Evolutionary conservation across 1,284 basidiomycete species (phyloP).

Genomic region (Termitomyces sp.): DNA sequence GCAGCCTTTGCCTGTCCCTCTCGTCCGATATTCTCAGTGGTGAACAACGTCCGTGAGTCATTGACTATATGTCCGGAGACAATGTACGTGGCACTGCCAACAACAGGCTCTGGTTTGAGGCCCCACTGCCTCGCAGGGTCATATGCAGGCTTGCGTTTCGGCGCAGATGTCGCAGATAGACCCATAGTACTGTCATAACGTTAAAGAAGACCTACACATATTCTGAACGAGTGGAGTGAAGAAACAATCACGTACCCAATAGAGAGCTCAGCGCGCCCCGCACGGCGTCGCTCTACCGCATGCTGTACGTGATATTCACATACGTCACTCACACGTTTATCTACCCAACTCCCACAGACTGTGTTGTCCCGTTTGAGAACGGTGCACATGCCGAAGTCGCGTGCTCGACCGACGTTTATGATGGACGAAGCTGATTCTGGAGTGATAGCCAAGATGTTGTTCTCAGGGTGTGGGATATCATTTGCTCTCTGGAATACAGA

Average conservation of each 20-base stretch:
- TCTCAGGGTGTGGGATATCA: constrained; percentile 67
- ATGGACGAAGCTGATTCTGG: constrained; percentile 79
- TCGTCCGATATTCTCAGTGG: constrained; percentile 66
- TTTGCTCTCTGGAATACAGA: constrained; percentile 36
- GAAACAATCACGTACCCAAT: constrained; percentile 48
- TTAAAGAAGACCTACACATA: constrained; percentile 1
- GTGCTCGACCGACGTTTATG: constrained; percentile 79
- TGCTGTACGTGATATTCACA: constrained; percentile 88
- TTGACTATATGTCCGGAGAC: constrained; percentile 69
- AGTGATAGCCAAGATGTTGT: constrained; percentile 83
- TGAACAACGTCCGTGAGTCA: constrained; percentile 43
- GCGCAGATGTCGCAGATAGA: constrained; percentile 44
- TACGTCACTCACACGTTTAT: constrained; percentile 74
- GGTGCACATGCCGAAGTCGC: constrained; percentile 80
- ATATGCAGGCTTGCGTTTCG: constrained; percentile 51
- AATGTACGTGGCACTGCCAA: constrained; percentile 67
- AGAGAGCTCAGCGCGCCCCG: constrained; percentile 79
- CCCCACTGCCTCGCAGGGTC: constrained; percentile 71
- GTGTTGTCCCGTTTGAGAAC: constrained; percentile 78
- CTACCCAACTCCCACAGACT: constrained; percentile 81
- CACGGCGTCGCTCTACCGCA: constrained; percentile 70
- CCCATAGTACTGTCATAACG: constrained; percentile 55
- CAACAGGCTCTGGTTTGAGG: constrained; percentile 47
- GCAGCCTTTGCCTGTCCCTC: constrained; percentile 70
- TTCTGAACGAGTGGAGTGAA: neutral